Evolutionary conservation across 2,329 filamentous ascomycete genomes (phyloP), one percentile per base, ranked within the genome.

Genomic region (Cladosporium velox): DNA sequence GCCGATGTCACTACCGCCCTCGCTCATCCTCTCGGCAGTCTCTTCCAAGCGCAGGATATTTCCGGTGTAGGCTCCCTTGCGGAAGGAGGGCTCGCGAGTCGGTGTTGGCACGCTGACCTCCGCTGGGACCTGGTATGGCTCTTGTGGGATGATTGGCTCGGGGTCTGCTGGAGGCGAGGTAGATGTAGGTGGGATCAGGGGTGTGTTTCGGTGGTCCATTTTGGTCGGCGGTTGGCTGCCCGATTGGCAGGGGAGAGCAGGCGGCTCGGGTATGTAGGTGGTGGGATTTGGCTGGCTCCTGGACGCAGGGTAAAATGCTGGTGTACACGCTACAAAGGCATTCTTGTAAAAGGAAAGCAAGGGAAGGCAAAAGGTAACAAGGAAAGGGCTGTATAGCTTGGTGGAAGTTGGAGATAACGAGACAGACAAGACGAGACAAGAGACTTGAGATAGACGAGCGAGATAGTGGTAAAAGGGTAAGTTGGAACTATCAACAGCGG

Each of bases 41-140:
- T 90, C 88, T 78, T 94, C 91, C 68, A 93, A 86, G 59, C 88
- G 86, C 70, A 89, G 87, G 68, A 93, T 88, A 79, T 90, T 92
- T 75, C 84, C 84, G 21, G 85, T 79, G 74, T 87, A 88, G 35
- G 86, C 86, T 54, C 65, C 65, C 52, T 63, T 66, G 49, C 65
- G 65, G 59, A 66, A 66, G 21, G 65, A 66, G 10, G 58, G 58
- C 38, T 66, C 65, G 35, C 65, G 65, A 8, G 58, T 62, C 11
- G 65, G 65, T 38, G 65, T 66, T 34, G 65, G 65, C 11, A 52
- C 49, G 65, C 59, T 66, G 52, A 66, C 65, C 32, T 64, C 51
- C 7, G 61, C 38, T n/a, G 32, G 32, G 30, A 28, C 32, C 24
- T 49, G 30, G 28, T 63, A 41, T 28, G 51, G 61, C 51, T 64